Evolutionary conservation across 345 rosid species (phyloP).

Genomic region (Rhodomyrtus tomentosa): DNA sequence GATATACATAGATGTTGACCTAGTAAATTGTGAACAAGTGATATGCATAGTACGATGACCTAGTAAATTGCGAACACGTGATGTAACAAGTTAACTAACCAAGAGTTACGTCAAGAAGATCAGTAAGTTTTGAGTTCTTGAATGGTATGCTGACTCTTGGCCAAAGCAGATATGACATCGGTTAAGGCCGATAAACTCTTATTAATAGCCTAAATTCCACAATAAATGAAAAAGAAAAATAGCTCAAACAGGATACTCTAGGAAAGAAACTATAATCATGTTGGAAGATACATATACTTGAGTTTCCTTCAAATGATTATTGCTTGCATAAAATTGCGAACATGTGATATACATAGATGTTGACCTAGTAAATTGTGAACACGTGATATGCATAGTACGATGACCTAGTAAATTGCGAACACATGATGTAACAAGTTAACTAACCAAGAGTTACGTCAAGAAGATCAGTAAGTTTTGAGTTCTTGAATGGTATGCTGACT

Average conservation of each 20-base stretch:
- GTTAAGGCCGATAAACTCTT: conserved; percentile 84
- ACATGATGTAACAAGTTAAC: background rate
- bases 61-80: no score
- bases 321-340: conserved; percentile 56
- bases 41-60: no score
- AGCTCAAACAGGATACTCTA: background rate
- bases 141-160: conserved; percentile 90
- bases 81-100: background rate
- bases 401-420: no score
- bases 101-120: conserved; percentile 84
- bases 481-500: conserved; percentile 89
- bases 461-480: conserved; percentile 93
- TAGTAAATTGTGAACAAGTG: no score
- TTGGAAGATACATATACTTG: conserved; percentile 31
- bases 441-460: conserved; percentile 66
- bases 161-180: conserved; percentile 82
- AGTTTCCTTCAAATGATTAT: conserved; percentile 85
- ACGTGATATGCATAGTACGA: no score
- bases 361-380: no score
- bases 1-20: no score
- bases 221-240: background rate
- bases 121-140: conserved; percentile 88
- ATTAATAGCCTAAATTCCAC: conserved; percentile 62
- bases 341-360: no score
- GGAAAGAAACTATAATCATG: background rate